phyloP scores from a whole-genome alignment of 2,329 filamentous ascomycete species.

The Alternaria burnsii region DNA sequence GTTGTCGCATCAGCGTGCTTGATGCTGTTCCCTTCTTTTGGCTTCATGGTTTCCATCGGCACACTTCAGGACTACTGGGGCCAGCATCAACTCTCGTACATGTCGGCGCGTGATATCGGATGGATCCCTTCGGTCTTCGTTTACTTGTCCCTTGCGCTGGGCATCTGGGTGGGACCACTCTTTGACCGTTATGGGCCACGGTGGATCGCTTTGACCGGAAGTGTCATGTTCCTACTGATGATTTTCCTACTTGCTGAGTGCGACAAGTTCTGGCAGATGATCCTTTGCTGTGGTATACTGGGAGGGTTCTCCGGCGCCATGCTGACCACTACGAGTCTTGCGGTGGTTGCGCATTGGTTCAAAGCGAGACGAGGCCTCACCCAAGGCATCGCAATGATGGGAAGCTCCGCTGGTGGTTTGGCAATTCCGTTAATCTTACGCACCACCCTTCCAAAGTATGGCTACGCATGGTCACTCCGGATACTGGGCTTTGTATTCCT shows the following conservation, averaged over 20 bases:
- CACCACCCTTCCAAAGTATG: constrained; percentile 45
- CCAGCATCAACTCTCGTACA: constrained; percentile 72
- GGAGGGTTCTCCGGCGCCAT: constrained; percentile 52
- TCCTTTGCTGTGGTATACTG: constrained; percentile 52
- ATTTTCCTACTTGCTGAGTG: constrained; percentile 47
- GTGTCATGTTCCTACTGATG: constrained; percentile 38
- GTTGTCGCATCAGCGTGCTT: constrained; percentile 51
- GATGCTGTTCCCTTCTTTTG: constrained; percentile 46
- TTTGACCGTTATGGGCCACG: constrained; percentile 57
- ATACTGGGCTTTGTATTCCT: constrained; percentile 51
- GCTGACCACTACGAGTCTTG: constrained; percentile 49
- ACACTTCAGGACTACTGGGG: constrained; percentile 83
- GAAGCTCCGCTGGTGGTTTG: constrained; percentile 47
- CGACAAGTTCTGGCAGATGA: constrained; percentile 53
- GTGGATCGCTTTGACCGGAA: constrained; percentile 46
- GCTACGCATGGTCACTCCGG: constrained; percentile 50
- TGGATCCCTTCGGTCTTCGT: constrained; percentile 92
- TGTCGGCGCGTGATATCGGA: constrained; percentile 71
- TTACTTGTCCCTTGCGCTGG: constrained; percentile 82
- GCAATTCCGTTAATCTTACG: constrained; percentile 49
- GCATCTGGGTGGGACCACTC: constrained; percentile 83
- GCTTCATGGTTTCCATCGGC: constrained; percentile 62
- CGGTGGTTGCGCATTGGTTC: constrained; percentile 52
- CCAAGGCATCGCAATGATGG: constrained; percentile 52
- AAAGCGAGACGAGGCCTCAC: constrained; percentile 48